A percentile compares a stretch with the other conserved stretches of the same genome.
phyloP scores from a whole-genome alignment of 495 filamentous ascomycete genomes.

The Penicillium silybi region DNA sequence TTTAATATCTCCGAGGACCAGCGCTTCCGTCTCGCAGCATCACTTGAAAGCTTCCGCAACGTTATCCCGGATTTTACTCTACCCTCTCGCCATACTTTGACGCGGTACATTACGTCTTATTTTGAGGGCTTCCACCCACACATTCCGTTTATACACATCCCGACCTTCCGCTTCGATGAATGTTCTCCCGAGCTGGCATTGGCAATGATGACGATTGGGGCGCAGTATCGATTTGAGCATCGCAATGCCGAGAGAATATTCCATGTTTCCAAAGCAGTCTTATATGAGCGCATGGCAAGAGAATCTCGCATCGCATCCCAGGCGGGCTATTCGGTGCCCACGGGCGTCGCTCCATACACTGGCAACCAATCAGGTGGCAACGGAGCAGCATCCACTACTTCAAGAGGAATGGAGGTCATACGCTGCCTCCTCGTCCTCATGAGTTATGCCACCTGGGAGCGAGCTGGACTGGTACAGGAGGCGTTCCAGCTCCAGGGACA shows the following conservation, averaged over 20 bases:
- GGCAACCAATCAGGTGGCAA: constrained; percentile 2
- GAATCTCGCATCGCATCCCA: constrained; percentile 19
- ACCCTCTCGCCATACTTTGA: constrained; percentile 37
- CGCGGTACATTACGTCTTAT: constrained; percentile 35
- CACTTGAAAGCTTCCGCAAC: constrained; percentile 35
- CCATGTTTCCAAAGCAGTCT: constrained; percentile 31
- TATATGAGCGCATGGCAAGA: constrained; percentile 28
- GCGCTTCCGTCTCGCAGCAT: constrained; percentile 31
- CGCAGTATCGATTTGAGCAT: constrained; percentile 38
- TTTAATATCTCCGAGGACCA: constrained; percentile 38
- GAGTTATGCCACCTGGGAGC: constrained; percentile 40
- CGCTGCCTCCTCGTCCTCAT: constrained; percentile 35
- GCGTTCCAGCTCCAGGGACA: constrained; percentile 31
- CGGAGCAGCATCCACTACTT: constrained; percentile 11
- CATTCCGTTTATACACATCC: constrained; percentile 35
- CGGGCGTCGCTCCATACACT: constrained; percentile 14
- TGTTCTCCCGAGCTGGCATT: constrained; percentile 30
- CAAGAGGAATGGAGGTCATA: constrained; percentile 32
- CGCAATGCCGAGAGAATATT: constrained; percentile 35
- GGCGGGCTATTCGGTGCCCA: constrained; percentile 7
- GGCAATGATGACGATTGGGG: constrained; percentile 34
- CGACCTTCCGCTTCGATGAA: constrained; percentile 34
- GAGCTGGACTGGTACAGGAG: constrained; percentile 34
- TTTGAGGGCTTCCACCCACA: constrained; percentile 38
- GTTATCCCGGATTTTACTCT: constrained; percentile 36